Base-by-base conservation (phyloP, 208 protist species). In the Wallacemonas sp. region DNA sequence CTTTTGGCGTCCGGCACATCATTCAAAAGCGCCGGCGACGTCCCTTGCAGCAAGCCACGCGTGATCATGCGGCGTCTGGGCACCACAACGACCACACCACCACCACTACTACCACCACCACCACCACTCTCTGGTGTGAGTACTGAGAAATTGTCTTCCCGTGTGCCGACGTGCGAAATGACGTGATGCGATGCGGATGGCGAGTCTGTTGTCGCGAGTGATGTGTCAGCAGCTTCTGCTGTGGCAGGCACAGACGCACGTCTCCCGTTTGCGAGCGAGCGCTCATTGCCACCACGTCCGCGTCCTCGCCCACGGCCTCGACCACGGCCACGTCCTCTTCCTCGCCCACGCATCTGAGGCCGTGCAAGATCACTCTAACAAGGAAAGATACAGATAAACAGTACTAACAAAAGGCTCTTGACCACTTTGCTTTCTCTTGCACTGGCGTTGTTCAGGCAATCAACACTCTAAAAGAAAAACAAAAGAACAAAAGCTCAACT, bases 21-120 rank as follows among this genome's bases (percentile, higher is more conserved):
- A 30, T 55, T 42, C 4, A 68, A 21, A 14, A 70, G 24, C 1
- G 68, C 46, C 2, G 70, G 54, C 12, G 80, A 70, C 12, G 73
- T 69, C 17, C 63, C 66, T 5, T 81, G 84, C n/a, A 88, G 62
- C 6, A 92, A 74, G 9, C 72, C 68, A 28, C 86, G 86, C 11
- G 86, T 92, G 34, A 92, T 76, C 82, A 84, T 89, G 26, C 86
- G 82, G 33, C 66, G 67, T 28, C 67, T 62, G 22, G 70, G 68
- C 27, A 72, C 51, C 19, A 17, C 42, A 11, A 6, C 14, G 36
- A 41, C 14, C 14, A 6, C 36, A 41, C 36, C 9, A 41, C 36
- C 36, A 6, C 9, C 36, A 41, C 36, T 41, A 14, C 54, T 11
- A 41, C 53, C 53, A 21, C 39, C 19, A 24, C 44, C 66, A 28